Percentiles rank a stretch among this genome's conserved stretches.
Conservation (phyloP, 768 basidiomycete genomes). For the Termitomyces sp. region DNA sequence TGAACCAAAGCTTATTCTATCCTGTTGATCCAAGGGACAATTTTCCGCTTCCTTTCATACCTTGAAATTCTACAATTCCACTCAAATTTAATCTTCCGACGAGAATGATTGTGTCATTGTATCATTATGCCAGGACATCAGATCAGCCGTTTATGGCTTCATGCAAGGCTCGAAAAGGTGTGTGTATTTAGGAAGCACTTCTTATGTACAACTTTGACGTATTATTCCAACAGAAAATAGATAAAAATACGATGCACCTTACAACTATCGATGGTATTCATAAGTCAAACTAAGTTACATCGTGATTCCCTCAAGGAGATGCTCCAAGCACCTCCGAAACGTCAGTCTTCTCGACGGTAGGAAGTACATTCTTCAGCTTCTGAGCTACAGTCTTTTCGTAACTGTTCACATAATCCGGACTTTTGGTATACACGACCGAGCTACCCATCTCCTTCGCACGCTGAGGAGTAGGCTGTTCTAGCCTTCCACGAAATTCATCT, state of each 20-base stretch:
- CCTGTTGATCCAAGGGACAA: background rate
- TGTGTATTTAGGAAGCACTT: background rate
- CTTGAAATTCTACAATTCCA: background rate
- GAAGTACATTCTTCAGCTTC: background rate
- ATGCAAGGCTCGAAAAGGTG: background rate
- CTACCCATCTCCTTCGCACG: constrained; percentile 19
- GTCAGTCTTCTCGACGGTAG: background rate
- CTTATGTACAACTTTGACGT: background rate
- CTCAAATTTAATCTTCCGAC: background rate
- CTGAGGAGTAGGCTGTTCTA: constrained; percentile 27
- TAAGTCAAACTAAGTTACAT: background rate
- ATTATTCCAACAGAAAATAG: background rate
- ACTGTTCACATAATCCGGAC: constrained; percentile 27
- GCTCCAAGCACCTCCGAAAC: constrained; percentile 1
- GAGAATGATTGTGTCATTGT: too few relatives aligned
- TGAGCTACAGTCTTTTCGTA: constrained; percentile 18
- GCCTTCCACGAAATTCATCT: constrained; percentile 10
- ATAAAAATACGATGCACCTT: background rate
- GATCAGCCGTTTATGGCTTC: background rate
- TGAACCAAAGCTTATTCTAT: background rate
- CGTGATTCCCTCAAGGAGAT: background rate
- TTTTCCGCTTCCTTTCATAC: background rate
- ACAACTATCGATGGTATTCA: background rate
- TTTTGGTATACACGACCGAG: constrained; percentile 26
- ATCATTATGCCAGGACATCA: too few relatives aligned